phyloP scores from a whole-genome alignment of 169 alveolate species.

The Plasmodium billcollinsi region DNA sequence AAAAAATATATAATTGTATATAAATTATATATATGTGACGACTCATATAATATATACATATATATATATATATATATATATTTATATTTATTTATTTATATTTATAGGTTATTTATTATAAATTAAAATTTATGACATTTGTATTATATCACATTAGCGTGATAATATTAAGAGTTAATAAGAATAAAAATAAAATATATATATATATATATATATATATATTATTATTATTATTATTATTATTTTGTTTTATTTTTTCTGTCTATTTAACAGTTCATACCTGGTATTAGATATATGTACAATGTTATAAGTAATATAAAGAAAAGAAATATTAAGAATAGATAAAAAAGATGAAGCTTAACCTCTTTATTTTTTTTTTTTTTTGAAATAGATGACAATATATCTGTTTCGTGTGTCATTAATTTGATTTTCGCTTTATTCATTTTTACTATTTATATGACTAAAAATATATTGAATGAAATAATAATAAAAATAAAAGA shows the following conservation, averaged over 20 bases:
- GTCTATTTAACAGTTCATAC: conserved; percentile 16
- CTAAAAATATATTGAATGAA: neutral
- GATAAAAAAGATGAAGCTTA: conserved; percentile 50
- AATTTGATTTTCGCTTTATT: conserved; percentile 29
- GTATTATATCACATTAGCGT: too few relatives aligned
- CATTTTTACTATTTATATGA: conserved; percentile 35
- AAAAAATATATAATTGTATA: neutral
- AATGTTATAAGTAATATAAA: conserved; percentile 22
- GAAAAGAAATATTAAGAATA: conserved; percentile 21
- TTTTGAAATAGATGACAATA: neutral
- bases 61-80: neutral
- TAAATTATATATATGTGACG: neutral
- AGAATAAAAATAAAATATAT: neutral
- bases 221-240: neutral
- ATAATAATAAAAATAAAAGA: neutral
- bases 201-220: neutral
- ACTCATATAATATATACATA: neutral
- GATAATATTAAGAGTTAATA: too few relatives aligned
- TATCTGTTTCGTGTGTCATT: conserved; percentile 15
- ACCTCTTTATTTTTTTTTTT: conserved; percentile 34
- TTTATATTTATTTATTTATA: neutral
- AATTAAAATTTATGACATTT: too few relatives aligned
- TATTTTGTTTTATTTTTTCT: neutral
- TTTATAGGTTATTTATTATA: too few relatives aligned
- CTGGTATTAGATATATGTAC: conserved; percentile 56